Base-by-base conservation (phyloP, 352 stramenopile species). In the Pythium plurisporium region DNA sequence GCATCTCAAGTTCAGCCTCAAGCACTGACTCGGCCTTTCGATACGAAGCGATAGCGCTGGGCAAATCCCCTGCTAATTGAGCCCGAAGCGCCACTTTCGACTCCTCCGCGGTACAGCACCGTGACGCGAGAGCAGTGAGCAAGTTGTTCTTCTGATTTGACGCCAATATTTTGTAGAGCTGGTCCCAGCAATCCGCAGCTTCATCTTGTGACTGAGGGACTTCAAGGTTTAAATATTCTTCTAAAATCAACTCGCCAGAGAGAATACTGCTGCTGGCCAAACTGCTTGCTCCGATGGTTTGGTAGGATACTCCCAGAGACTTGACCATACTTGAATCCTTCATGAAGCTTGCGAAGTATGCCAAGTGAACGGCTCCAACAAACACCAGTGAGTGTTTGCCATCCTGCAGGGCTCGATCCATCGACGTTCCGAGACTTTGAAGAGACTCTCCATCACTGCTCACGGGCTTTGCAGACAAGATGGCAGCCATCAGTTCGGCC, bases 91-190 rank as follows among this genome's bases (percentile, higher is more conserved):
- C 81, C 46, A 72, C 23, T 27, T 77, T 87, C 0, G 72, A 80
- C 31, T 91, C 76, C 2, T 82, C 60, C 2, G 70, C 69, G 25
- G 71, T 81, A 52, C 74, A 86, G 48, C 65, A 81, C 40, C 61
- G 64, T 8, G 79, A 74, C 4, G 78, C 71, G 0, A 91, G 68
- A 11, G 79, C 76, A 22, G 82, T 69, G 10, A 90, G 25, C 26
- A 90, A 76, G 29, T 89, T 84, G 14, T 66, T 75, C 46, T 89
- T 87, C 41, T 91, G 69, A 10, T 81, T 69, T 15, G 74, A 76
- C 25, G 76, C 67, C 36, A 94, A 43, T 27, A 94, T 49, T 42
- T 91, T 90, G 59, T 91, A 76, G 6, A 94, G 65, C 30, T 91
- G 67, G 64, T 91, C 82, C 74, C 81, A 84, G 25, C 65, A 74